Conservation (phyloP, 192 early-diverging fungal species). For the Coemansia brasiliensis region DNA sequence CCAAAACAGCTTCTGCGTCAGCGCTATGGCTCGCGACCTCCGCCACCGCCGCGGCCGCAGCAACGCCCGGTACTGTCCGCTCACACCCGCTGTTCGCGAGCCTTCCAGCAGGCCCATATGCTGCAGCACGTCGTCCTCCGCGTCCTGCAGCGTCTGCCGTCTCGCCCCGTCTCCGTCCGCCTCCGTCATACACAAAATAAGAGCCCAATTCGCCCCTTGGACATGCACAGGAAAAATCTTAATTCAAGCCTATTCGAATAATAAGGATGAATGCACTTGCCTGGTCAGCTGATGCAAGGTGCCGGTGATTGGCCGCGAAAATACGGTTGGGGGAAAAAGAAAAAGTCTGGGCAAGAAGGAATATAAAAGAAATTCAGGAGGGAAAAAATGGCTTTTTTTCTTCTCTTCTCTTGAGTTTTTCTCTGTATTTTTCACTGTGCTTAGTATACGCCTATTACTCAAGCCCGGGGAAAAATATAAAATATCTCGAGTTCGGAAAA, state of each 20-base stretch:
- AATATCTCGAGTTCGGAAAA: not conserved
- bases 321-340: not conserved
- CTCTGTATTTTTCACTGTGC: conserved; percentile 36
- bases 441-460: conserved; percentile 30
- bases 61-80: not conserved
- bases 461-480: conserved; percentile 17
- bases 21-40: conserved; percentile 8
- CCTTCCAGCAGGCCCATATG: conserved; percentile 10
- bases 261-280: too few species aligned
- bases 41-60: conserved; percentile 16
- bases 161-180: too few species aligned
- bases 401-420: conserved; percentile 23
- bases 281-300: too few species aligned
- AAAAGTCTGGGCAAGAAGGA: not conserved
- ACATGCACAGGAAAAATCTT: too few species aligned
- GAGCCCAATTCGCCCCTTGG: too few species aligned
- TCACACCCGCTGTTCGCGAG: not conserved
- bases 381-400: conserved; percentile 8
- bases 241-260: too few species aligned
- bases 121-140: conserved; percentile 23
- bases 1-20: conserved; percentile 5
- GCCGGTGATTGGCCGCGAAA: too few species aligned
- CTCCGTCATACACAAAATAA: too few species aligned
- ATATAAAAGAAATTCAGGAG: not conserved
- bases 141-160: not conserved